Conservation (phyloP, 2,329 filamentous ascomycete species). For the Neopestalotiopsis sp. region DNA sequence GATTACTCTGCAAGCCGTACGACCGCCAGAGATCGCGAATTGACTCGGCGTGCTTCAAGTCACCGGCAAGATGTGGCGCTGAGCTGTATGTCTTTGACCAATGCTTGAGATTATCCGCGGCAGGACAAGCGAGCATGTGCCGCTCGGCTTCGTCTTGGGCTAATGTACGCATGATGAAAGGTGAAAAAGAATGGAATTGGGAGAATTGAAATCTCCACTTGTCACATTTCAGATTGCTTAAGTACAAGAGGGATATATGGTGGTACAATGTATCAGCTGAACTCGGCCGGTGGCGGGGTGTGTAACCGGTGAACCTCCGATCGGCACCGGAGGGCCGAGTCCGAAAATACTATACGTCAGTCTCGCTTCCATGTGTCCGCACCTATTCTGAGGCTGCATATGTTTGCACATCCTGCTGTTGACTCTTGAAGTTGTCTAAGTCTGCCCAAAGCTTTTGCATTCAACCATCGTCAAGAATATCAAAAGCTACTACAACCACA, state of each 20-base stretch:
- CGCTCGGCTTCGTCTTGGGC: constrained; percentile 30
- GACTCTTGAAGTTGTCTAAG: too few relatives aligned
- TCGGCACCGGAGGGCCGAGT: neutral
- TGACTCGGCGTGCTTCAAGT: constrained; percentile 27
- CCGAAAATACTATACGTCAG: neutral
- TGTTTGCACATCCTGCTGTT: too few relatives aligned
- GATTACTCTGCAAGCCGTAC: constrained; percentile 28
- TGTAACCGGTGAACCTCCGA: neutral
- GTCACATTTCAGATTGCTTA: too few relatives aligned
- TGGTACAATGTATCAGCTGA: neutral
- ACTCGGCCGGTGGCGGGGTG: neutral
- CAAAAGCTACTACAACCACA: too few relatives aligned
- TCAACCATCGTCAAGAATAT: too few relatives aligned
- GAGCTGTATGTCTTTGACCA: constrained; percentile 31
- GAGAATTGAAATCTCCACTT: too few relatives aligned
- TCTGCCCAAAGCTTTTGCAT: too few relatives aligned
- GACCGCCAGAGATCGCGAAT: constrained; percentile 31
- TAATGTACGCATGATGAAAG: constrained; percentile 57
- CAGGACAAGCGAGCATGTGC: constrained; percentile 26
- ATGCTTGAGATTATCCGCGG: constrained; percentile 24
- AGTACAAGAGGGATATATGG: neutral
- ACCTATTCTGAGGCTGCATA: too few relatives aligned
- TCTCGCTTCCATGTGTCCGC: too few relatives aligned
- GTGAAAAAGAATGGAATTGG: neutral
- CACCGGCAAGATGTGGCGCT: constrained; percentile 29